A percentile compares a stretch with the other conserved stretches of the same genome.
These are phyloP conservation scores for Aspergillus floridensis DNA, from an alignment of 2,329 filamentous ascomycete genomes.

Conservation along the genomic window DNA sequence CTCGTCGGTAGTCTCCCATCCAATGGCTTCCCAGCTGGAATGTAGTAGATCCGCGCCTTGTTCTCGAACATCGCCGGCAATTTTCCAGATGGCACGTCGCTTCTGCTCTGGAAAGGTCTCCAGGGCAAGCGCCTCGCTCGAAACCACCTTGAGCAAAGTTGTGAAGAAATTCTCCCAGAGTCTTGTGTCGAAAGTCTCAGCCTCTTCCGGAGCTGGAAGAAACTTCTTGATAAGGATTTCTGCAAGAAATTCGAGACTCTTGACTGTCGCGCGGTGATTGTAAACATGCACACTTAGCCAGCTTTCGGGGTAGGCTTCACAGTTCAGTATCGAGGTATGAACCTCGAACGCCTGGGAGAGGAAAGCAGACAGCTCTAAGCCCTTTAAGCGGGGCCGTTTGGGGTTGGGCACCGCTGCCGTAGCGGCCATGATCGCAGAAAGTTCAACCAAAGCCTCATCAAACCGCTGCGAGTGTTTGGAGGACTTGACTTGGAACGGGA, in stretches of 20 bases:
- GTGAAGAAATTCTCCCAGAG: slow-evolving; percentile 93
- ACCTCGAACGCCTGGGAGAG: slow-evolving; percentile 77
- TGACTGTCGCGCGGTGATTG: slow-evolving; percentile 86
- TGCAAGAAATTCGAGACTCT: slow-evolving; percentile 77
- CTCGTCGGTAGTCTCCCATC: slow-evolving; percentile 85
- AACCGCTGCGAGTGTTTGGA: slow-evolving; percentile 63
- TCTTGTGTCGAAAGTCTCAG: slow-evolving; percentile 86
- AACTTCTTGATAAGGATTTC: slow-evolving; percentile 77
- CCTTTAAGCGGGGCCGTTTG: slow-evolving; percentile 73
- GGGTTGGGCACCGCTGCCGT: slow-evolving; percentile 71
- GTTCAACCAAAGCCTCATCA: slow-evolving; percentile 83
- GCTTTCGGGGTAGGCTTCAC: slow-evolving; percentile 80
- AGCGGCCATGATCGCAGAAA: slow-evolving; percentile 81
- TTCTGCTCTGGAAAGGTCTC: slow-evolving; percentile 98
- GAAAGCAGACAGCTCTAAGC: slow-evolving; percentile 71
- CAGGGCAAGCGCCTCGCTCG: slow-evolving; percentile 81
- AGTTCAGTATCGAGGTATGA: slow-evolving; percentile 82
- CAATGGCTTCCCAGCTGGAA: slow-evolving; percentile 89
- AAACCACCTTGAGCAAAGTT: slow-evolving; percentile 82
- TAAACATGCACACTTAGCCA: slow-evolving; percentile 95
- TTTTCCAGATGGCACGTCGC: slow-evolving; percentile 94
- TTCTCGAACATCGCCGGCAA: slow-evolving; percentile 92
- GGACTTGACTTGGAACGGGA: slow-evolving; percentile 78
- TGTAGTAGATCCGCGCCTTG: slow-evolving; percentile 82
- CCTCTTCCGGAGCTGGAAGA: slow-evolving; percentile 84